Base-by-base conservation (phyloP, 805 yeast genomes). In the Zygosaccharomyces bisporus region DNA sequence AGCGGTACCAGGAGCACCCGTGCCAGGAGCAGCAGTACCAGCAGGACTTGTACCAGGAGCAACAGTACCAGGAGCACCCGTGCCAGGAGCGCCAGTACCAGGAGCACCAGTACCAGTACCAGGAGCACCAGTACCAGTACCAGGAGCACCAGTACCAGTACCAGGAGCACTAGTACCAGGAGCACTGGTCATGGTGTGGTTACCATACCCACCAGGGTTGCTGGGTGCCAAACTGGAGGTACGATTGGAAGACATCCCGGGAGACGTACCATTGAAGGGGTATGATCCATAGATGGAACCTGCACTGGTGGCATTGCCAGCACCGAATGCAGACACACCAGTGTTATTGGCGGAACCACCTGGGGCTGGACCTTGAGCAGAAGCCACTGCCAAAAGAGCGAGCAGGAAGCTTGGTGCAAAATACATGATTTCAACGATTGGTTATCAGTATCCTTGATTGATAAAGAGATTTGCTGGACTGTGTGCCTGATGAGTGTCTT, bases 401-500 rank as follows among this genome's bases (percentile, higher is more conserved):
- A 37, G 21, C 32, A 37, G 13, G 12, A 37, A 13, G 19, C 30
- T 32, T 25, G 40, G 40, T 37, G 18, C 30, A 21, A 37, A 37
- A 23, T 37, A 37, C 40, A 37, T 37, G 20, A 7, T 37, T 8
- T 13, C n/a, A 25, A 17, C 31, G 31, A 27, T 27, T 27, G 14
- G n/a, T 27, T 27, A 27, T 27, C 13, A n/a, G 13, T 21, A n/a
- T n/a, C n/a, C n/a, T n/a, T n/a, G n/a, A n/a, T 21, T 21, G 25
- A 21, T 9, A 21, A 9, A 9, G 25, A 6, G 25, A 21, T 21
- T 14, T 27, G 31, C 6, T n/a, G 8, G 16, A n/a, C 6, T 12
- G 13, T n/a, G 2, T 6, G 16, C 13, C 14, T 27, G 7, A 27
- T 27, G 14, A 23, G 62, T 54, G 23, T 46, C 32, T 16, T 36